Conservation (phyloP, 139 green algal species). For the Micromonas commoda region DNA sequence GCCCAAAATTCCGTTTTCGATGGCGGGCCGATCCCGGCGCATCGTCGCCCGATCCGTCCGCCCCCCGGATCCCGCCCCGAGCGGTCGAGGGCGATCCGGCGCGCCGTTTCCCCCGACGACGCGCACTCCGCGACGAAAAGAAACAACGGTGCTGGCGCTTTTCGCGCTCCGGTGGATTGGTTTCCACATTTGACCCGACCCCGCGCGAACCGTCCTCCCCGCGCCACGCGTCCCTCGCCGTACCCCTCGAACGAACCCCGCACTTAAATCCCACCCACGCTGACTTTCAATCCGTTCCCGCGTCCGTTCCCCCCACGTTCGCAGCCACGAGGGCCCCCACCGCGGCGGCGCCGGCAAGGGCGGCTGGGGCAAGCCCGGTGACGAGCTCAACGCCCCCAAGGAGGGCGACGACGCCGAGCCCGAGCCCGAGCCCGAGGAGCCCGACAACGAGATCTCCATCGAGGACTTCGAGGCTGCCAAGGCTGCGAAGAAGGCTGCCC, state of each 20-base stretch:
- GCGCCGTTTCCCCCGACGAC: no score
- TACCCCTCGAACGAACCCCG: no score
- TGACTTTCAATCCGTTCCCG: not conserved
- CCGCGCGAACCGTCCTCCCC: no score
- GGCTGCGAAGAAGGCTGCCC: not conserved
- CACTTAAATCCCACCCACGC: not conserved
- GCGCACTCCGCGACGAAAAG: no score
- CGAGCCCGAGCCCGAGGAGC: slow-evolving; percentile 3
- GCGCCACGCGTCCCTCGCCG: no score
- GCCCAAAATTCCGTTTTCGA: not conserved
- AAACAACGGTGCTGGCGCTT: no score
- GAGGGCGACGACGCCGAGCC: not conserved
- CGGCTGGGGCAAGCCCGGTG: slow-evolving; percentile 20
- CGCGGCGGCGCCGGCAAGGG: slow-evolving; percentile 16
- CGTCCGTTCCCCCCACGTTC: not conserved
- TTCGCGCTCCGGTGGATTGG: no score
- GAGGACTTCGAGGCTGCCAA: not conserved
- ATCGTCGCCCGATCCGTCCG: not conserved
- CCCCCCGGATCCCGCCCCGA: no score
- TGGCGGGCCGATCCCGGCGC: not conserved
- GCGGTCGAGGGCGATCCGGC: no score
- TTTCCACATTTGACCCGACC: no score
- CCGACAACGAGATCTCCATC: not conserved
- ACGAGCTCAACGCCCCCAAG: not conserved
- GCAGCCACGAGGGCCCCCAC: slow-evolving; percentile 4